phyloP scores from a whole-genome alignment of 2,329 filamentous ascomycete genomes.

The Monilinia polystroma region DNA sequence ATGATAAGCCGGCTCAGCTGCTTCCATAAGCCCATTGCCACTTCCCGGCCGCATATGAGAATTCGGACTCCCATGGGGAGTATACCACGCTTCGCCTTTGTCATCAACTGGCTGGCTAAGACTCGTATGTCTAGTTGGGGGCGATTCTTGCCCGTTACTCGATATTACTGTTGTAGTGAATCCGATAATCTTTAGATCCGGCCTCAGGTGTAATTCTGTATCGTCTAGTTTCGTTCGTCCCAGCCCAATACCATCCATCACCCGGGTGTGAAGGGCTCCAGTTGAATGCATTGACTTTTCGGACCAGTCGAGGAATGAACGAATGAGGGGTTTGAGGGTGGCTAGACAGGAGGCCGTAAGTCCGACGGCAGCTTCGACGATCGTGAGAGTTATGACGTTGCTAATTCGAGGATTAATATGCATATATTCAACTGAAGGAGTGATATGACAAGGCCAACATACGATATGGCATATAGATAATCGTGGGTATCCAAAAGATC shows the following conservation, averaged over 20 bases:
- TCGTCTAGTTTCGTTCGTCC: not conserved
- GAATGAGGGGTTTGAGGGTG: constrained; percentile 35
- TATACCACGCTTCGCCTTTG: constrained; percentile 2
- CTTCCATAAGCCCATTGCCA: not conserved
- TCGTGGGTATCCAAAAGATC: constrained; percentile 29
- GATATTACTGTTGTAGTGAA: constrained; percentile 20
- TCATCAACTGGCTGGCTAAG: not conserved
- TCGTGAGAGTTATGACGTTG: constrained; percentile 25
- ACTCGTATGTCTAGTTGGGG: not conserved
- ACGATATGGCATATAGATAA: constrained; percentile 34
- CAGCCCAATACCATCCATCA: not conserved
- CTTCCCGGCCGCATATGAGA: not conserved
- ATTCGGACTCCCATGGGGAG: not conserved
- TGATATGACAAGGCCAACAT: constrained; percentile 28
- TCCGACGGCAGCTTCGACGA: constrained; percentile 34
- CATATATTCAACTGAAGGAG: too few relatives aligned
- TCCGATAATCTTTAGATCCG: constrained; percentile 19
- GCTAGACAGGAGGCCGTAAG: constrained; percentile 32
- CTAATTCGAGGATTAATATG: not conserved
- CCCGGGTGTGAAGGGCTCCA: constrained; percentile 2
- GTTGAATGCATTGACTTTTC: constrained; percentile 10
- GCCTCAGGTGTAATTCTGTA: not conserved
- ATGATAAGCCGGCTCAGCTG: constrained; percentile 1
- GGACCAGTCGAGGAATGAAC: constrained; percentile 28
- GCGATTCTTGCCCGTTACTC: constrained; percentile 18